These are phyloP conservation scores for Opeltia flavorubescens DNA, from an alignment of 495 filamentous ascomycete genomes.

Conservation along the genomic window DNA sequence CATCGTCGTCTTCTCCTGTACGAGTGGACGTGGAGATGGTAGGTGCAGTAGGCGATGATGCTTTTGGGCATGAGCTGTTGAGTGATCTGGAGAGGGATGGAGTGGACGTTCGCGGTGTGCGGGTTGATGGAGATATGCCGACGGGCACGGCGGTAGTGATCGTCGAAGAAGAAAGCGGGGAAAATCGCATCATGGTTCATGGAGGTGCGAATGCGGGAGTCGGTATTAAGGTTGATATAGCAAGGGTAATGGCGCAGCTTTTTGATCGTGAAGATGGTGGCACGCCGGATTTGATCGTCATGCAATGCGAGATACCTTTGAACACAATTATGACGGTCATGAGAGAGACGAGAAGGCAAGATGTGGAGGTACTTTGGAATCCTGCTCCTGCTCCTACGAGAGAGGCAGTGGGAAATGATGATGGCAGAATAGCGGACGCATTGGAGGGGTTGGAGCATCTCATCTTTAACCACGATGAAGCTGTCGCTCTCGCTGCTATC, in stretches of 20 bases:
- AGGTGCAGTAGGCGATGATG: constrained; percentile 65
- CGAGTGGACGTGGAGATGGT: constrained; percentile 59
- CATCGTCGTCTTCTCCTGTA: constrained; percentile 9
- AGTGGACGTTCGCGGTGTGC: constrained; percentile 45
- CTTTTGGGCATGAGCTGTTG: constrained; percentile 39
- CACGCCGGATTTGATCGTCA: constrained; percentile 55
- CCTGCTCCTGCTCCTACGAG: constrained; percentile 78
- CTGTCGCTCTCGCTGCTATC: no score
- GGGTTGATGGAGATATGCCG: constrained; percentile 31
- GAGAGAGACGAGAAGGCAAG: constrained; percentile 30
- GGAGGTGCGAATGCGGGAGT: constrained; percentile 61
- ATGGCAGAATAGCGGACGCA: constrained; percentile 44
- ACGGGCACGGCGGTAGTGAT: constrained; percentile 77
- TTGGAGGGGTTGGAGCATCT: constrained; percentile 61
- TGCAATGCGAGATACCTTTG: constrained; percentile 82
- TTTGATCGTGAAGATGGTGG: no score
- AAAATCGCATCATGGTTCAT: constrained; percentile 76
- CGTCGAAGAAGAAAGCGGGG: constrained; percentile 61
- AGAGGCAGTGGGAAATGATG: no score
- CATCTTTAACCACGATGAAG: constrained; percentile 86
- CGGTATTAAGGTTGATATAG: constrained; percentile 27
- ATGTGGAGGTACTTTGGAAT: constrained; percentile 59
- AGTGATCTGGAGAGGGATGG: constrained; percentile 37
- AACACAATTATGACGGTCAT: constrained; percentile 56
- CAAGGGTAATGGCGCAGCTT: constrained; percentile 21